Conservation (phyloP, 768 basidiomycete genomes). For the Boletus edulis region DNA sequence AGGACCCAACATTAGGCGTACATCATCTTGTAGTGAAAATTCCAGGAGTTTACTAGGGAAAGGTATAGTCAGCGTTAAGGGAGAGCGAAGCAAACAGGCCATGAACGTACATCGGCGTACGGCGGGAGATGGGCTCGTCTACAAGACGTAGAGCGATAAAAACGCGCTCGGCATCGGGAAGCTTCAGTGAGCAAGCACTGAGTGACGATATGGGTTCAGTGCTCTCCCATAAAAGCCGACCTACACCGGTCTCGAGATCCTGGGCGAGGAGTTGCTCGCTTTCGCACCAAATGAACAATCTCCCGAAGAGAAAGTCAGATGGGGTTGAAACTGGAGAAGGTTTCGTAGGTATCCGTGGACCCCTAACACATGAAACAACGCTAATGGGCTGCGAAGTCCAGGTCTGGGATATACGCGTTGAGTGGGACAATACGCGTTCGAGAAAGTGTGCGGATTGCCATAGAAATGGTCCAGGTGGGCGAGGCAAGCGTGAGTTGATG, state of each 20-base stretch:
- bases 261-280: constrained; percentile 17
- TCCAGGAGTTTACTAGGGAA: constrained; percentile 21
- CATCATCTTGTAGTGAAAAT: constrained; percentile 15
- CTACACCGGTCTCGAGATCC: constrained; percentile 20
- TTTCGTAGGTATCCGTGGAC: constrained; percentile 14
- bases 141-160: constrained; percentile 19
- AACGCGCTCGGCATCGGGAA: constrained; percentile 16
- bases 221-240: constrained; percentile 18
- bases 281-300: constrained; percentile 23
- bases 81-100: neutral
- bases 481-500: constrained; percentile 12
- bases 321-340: constrained; percentile 14
- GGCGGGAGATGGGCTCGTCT: constrained; percentile 12
- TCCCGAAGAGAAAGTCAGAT: constrained; percentile 24
- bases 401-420: constrained; percentile 16
- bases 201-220: constrained; percentile 17
- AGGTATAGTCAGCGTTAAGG: constrained; percentile 1
- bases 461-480: constrained; percentile 22
- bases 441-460: constrained; percentile 22
- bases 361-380: constrained; percentile 9
- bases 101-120: constrained; percentile 20
- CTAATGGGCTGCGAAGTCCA: constrained; percentile 17
- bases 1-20: constrained; percentile 12
- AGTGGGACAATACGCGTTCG: constrained; percentile 15
- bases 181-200: constrained; percentile 16